Percentiles rank a stretch among this genome's conserved stretches.
Conservation (phyloP, 306 rosid genomes). For the Trichosanthes cucumerina region DNA sequence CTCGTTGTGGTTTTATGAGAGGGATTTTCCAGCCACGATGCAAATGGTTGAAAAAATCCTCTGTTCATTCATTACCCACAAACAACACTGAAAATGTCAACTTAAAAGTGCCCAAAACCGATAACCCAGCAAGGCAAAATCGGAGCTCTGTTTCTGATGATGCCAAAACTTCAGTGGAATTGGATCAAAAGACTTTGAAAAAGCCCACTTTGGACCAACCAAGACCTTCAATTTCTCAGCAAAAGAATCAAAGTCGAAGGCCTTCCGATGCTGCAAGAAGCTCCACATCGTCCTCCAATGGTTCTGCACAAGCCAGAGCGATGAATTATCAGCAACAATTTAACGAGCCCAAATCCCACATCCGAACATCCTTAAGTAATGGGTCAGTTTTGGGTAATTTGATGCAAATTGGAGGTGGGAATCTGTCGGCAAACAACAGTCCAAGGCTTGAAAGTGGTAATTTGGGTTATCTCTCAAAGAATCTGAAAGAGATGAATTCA, state of each 20-base stretch:
- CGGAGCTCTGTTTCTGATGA: not conserved
- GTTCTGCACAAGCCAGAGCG: not conserved
- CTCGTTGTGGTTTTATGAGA: conserved; percentile 56
- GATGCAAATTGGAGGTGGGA: conserved; percentile 32
- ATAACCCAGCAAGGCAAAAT: not conserved
- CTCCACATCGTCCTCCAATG: conserved; percentile 47
- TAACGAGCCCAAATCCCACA: not conserved
- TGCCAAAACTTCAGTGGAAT: not conserved
- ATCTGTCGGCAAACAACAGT: conserved; percentile 29
- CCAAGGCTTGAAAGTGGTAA: conserved; percentile 26
- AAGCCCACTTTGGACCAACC: conserved; percentile 19
- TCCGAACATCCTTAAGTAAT: conserved; percentile 25
- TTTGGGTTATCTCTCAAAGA: conserved; percentile 7
- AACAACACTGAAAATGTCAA: conserved; percentile 15
- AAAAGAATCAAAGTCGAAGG: conserved; percentile 25
- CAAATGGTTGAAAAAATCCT: conserved; percentile 48
- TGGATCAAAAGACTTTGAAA: conserved; percentile 23
- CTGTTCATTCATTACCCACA: conserved; percentile 65
- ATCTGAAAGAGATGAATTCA: not conserved
- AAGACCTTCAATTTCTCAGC: conserved; percentile 15
- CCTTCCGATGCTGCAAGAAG: conserved; percentile 53
- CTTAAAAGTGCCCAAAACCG: not conserved
- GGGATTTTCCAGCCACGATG: conserved; percentile 40
- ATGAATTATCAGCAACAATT: not conserved
- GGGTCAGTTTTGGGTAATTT: conserved; percentile 28